Evolutionary conservation across 306 rosid species (phyloP).

Genomic region (Quercus ilex): DNA sequence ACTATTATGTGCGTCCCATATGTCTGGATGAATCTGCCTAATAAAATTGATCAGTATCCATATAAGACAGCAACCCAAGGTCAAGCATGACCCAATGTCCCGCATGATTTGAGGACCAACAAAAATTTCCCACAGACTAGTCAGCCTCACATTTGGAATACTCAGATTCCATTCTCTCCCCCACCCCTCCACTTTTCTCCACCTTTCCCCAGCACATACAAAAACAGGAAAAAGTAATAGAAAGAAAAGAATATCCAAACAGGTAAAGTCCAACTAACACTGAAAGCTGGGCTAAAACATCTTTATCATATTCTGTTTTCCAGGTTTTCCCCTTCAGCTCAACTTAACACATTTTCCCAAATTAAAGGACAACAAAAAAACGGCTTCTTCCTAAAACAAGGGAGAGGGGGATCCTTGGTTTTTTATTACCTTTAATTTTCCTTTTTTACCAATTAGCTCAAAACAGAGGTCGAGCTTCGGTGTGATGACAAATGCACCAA

Average conservation of each 20-base stretch:
- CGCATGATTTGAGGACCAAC: slow-evolving; percentile 8
- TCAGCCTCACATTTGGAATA: neutral
- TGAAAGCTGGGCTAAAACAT: neutral
- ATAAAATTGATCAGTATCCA: slow-evolving; percentile 52
- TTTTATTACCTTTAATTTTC: neutral
- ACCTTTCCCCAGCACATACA: neutral
- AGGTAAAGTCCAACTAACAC: neutral
- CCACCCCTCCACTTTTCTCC: neutral
- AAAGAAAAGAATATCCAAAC: neutral
- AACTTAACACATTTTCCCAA: neutral
- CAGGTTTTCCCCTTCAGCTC: neutral
- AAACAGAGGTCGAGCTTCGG: neutral
- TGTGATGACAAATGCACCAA: no score
- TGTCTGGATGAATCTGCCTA: slow-evolving; percentile 87
- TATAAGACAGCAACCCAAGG: slow-evolving; percentile 24
- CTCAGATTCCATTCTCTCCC: neutral
- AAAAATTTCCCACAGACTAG: neutral
- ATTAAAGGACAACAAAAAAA: neutral
- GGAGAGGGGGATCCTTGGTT: neutral
- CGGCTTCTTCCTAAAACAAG: neutral
- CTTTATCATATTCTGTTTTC: neutral
- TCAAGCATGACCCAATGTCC: slow-evolving; percentile 11
- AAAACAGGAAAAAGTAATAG: neutral
- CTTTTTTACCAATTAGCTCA: neutral
- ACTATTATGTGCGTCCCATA: slow-evolving; percentile 88